Evolutionary conservation across 2,329 filamentous ascomycete species (phyloP), one percentile per base, ranked within the genome.

Genomic region (Endothia cerciana): DNA sequence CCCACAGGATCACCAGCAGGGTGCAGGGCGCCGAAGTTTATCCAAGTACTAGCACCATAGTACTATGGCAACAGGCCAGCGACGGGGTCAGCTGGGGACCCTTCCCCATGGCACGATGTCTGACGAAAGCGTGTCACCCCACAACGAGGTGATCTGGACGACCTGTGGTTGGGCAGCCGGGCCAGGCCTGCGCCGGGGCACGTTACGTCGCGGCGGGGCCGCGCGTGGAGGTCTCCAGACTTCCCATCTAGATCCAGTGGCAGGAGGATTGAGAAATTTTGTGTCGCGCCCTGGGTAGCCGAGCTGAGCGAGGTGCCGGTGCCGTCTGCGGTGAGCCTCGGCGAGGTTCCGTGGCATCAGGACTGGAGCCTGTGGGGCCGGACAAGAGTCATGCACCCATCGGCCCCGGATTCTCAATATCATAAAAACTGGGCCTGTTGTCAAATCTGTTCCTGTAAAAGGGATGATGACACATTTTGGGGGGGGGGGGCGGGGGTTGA

Each of bases 91-190:
- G 56, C 57, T 30, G 45, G 61, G 22, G 28, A 19, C 53, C 40
- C 22, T 58, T 40, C 59, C 62, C 55, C 53, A 60, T 62, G 64
- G 60, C 60, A 45, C 64, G 33, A 59, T 25, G 57, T 33, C 60
- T 53, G 33, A 38, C 33, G 17, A n/a, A 17, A 49, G 36, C n/a
- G 10, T 53, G 60, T 57, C 60, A 51, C 61, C 61, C 58, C 53
- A 59, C 47, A 47, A 63, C 49, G 65, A 56, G 53, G 53, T 60
- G 47, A 38, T 38, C 22, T 19, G 22, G 15, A 13, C 28, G 6
- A 33, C 4, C 25, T 49, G 38, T 64, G 65, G 45, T 66, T 65
- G 64, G 61, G 4, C 13, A 13, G 11, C 6, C 17, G n/a, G 17
- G 43, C 41, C 30, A 33, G 59, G 59, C 4, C 28, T 36, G 33